phyloP scores from a whole-genome alignment of 208 protist species.

The Trichomonas gallinae region DNA sequence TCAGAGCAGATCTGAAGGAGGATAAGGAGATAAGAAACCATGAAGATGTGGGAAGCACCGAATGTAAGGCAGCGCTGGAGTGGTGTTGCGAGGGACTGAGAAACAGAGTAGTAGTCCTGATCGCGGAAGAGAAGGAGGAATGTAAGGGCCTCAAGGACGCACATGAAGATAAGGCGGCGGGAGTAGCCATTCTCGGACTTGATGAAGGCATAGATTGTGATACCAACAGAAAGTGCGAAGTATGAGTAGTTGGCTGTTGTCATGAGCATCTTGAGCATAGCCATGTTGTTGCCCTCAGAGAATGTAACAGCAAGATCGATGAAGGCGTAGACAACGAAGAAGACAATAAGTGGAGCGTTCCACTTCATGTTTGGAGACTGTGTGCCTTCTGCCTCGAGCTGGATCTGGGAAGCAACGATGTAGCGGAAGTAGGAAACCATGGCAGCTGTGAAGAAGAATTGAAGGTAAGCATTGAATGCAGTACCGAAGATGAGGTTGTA shows the following conservation, averaged over 20 bases:
- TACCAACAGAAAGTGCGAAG: background rate
- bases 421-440: background rate
- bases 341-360: background rate
- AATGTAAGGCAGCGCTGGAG: background rate
- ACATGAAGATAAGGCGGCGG: background rate
- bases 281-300: background rate
- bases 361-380: background rate
- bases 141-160: background rate
- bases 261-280: background rate
- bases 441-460: background rate
- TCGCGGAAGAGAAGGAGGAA: background rate
- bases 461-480: background rate
- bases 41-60: background rate
- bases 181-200: background rate
- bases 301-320: background rate
- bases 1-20: background rate
- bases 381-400: background rate
- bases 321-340: background rate
- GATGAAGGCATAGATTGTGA: background rate
- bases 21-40: background rate
- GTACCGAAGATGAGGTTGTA: background rate
- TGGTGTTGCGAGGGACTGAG: background rate
- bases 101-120: background rate
- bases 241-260: background rate
- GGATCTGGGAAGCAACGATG: background rate